These are phyloP conservation scores for Saccharomyces hybrid DNA, from an alignment of 1,139 yeast genomes.

Conservation along the genomic window DNA sequence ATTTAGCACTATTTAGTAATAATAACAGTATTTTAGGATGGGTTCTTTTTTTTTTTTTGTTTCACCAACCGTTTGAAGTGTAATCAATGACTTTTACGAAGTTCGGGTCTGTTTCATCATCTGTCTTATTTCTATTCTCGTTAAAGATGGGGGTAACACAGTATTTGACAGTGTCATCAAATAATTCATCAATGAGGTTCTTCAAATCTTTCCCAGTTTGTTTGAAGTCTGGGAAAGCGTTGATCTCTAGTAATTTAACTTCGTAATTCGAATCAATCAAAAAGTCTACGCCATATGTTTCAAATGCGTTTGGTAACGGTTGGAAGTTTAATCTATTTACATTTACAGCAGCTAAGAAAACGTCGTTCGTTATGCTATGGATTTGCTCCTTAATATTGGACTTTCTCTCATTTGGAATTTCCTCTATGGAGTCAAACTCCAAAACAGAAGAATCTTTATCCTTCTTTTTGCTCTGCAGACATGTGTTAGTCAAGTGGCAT, in stretches of 20 bases:
- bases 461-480: slow-evolving; percentile 56
- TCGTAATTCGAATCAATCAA: slow-evolving; percentile 50
- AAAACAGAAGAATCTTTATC: slow-evolving; percentile 47
- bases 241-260: slow-evolving; percentile 71
- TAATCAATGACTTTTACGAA: slow-evolving; percentile 38
- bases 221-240: slow-evolving; percentile 92
- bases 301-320: slow-evolving; percentile 75
- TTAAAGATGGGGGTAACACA: slow-evolving; percentile 38
- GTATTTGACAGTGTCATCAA: slow-evolving; percentile 41
- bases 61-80: slow-evolving; percentile 31
- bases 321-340: slow-evolving; percentile 86
- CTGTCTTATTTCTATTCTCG: slow-evolving; percentile 6
- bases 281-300: slow-evolving; percentile 83
- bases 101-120: slow-evolving; percentile 12
- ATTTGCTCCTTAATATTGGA: slow-evolving; percentile 46
- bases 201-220: slow-evolving; percentile 83
- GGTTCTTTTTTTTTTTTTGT: background rate
- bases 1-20: background rate
- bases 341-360: slow-evolving; percentile 75
- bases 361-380: slow-evolving; percentile 53
- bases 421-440: slow-evolving; percentile 56
- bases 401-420: slow-evolving; percentile 37
- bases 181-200: slow-evolving; percentile 51
- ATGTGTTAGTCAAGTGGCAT: slow-evolving; percentile 87
- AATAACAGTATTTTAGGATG: background rate